Base-by-base conservation (phyloP, 75 land plant species). In the Larix kaempferi region DNA sequence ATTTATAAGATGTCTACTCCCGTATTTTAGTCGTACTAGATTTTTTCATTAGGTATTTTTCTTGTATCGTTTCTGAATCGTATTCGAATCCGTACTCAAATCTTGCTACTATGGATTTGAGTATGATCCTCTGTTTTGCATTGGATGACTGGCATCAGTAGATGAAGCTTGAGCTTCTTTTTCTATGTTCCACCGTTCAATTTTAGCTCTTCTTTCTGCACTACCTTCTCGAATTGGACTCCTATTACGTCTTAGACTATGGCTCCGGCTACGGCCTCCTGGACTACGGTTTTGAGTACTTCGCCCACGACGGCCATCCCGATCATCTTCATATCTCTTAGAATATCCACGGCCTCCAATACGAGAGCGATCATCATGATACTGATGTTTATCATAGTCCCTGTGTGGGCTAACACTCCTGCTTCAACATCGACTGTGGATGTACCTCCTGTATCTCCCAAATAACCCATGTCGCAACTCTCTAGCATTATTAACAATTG, bases 121-220 rank as follows among this genome's bases (percentile, higher is more conserved):
- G 54, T 49, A 49, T 12, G 54, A 10, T 10, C 75, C 75, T 74
- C 75, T 58, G 15, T 74, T 52, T 74, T 52, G 75, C 37, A 56
- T 56, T 33, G 75, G 58, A 44, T 52, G 19, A 27, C 23, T 56
- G 25, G 22, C 27, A 74, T 55, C 8, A 14, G 12, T 12, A 26
- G 75, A 52, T 60, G 62, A 23, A 21, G 79, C 75, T 79, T 78
- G 83, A 59, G 49, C 74, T 64, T 83, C 85, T 21, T 84, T 84
- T 64, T 83, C 85, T n/a, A 78, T 44, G 79, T 83, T 83, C 85
- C 85, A 83, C 39, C 80, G 85, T 57, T 83, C 85, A 37, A 83
- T 83, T 59, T 78, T 74, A 19, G 85, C 85, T 76, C 85, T 81
- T 37, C 85, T 64, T 49, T 83, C 85, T 8, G 83, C 85, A 76